Evolutionary conservation across 2,329 filamentous ascomycete genomes (phyloP), one percentile per base, ranked within the genome.

Genomic region (Aspergillus ustus): DNA sequence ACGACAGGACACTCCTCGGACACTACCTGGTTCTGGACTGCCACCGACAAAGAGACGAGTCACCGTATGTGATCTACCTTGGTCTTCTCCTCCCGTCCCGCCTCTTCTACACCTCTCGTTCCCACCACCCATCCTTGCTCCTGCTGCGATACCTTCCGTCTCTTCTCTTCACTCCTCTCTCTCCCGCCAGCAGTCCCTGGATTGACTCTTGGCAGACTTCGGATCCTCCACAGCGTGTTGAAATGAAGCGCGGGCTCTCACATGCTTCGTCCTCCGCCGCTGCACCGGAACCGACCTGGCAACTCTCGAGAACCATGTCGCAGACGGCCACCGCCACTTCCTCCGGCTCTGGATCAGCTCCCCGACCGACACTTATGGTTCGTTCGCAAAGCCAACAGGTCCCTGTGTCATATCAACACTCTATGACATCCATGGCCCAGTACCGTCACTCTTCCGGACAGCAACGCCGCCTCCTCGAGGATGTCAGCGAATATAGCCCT

Each of bases 11-110:
- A 73, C 72, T 61, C 76, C 77, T 55, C 74, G 75, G 67, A 78
- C 73, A 56, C 64, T 76, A 57, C 73, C 77, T 70, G 73, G 70
- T 70, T 74, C 74, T 72, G 72, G 72, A 72, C 70, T 72, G 65
- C 76, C 72, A 55, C 71, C 70, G 70, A 72, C 75, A 58, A 80
- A 80, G 73, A 77, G 78, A 73, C 76, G 77, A 76, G 77, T 76
- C 73, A 78, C 74, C 76, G 78, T 80, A 80, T 71, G 78, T 78
- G 69, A 73, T 73, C 72, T 73, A 73, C 71, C 73, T 73, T 74
- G 70, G 75, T 75, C 72, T 70, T 73, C 74, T 77, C 69, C 70
- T 76, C 68, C 68, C 70, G 66, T 54, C 57, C 57, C 57, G 51
- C 57, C 45, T 57, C 66, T 66, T 70, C 64, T 65, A 60, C 63